Evolutionary conservation across 176 grass and related monocot genomes (phyloP), one percentile per base, ranked within the genome.

Genomic region (Aegilops speltoides): DNA sequence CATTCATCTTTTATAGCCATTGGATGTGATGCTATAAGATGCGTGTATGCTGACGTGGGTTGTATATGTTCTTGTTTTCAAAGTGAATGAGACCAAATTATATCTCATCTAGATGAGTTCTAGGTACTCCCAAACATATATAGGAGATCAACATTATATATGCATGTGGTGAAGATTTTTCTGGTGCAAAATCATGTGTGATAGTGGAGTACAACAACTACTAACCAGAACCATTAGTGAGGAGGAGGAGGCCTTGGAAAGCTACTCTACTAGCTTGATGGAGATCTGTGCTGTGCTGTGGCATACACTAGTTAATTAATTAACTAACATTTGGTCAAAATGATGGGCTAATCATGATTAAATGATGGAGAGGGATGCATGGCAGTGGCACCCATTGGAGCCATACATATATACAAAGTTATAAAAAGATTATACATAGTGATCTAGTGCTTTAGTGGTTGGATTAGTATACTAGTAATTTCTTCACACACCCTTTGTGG

Each of bases 391-490:
- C 43, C 73, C 46, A 32, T 77, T 10, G 25, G 3, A 20, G 25
- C 45, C 45, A 40, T 50, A 50, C 46, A 48, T 3, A 57, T 59
- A 59, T 59, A 59, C 19, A 2, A 59, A 59, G 2, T 59, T 59
- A 59, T 59, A 22, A 22, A 59, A 59, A 22, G 7, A 59, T 22
- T 59, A 22, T 57, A 10, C 2, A 8, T 56, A 8, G 17, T 59
- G 54, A 59, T 8, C 7, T 59, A 77, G 74, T 77, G 74, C 46
- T 56, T 56, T 77, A 77, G 74, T 77, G 46, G 79, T 32, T 57
- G 45, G 72, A 76, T 67, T 65, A 79, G 37, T 77, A n/a, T n/a
- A n/a, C 31, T 83, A 83, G 26, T 79, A 79, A 65, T 87, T 63
- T n/a, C 16, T 36, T 50, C 28, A 36, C 79, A 83, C 43, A 28